These are phyloP conservation scores for Wickerhamiella alocasiicola DNA, from an alignment of 805 yeast genomes.

Conservation along the genomic window DNA sequence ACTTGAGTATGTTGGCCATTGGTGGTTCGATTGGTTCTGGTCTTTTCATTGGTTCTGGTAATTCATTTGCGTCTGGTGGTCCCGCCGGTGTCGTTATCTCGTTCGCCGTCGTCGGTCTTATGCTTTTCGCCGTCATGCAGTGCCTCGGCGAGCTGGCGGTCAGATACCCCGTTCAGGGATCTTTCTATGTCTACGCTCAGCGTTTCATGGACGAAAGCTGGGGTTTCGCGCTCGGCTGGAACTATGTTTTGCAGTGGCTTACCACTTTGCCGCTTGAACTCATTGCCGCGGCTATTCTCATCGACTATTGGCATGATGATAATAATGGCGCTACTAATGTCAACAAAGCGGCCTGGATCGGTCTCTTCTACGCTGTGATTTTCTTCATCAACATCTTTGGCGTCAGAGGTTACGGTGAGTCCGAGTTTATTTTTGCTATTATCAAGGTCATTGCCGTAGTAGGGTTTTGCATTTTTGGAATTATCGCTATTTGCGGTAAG, in stretches of 20 bases:
- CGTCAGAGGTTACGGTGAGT: constrained; percentile 51
- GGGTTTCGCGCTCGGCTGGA: constrained; percentile 61
- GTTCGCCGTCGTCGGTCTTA: constrained; percentile 46
- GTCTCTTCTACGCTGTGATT: constrained; percentile 42
- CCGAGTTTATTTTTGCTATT: constrained; percentile 47
- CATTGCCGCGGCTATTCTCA: constrained; percentile 46
- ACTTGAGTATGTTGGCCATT: constrained; percentile 37
- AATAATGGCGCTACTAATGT: constrained; percentile 26
- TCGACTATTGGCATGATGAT: constrained; percentile 39
- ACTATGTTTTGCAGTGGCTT: constrained; percentile 49
- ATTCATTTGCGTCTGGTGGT: constrained; percentile 37
- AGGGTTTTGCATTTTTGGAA: constrained; percentile 52
- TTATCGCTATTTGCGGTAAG: constrained; percentile 40
- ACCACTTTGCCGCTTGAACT: constrained; percentile 52
- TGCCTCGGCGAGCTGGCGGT: constrained; percentile 62
- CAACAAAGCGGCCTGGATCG: constrained; percentile 46
- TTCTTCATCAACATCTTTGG: constrained; percentile 43
- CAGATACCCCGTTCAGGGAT: constrained; percentile 47
- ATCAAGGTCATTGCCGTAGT: constrained; percentile 49
- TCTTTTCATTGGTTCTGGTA: constrained; percentile 43
- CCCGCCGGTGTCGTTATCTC: constrained; percentile 50
- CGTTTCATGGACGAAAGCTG: constrained; percentile 49
- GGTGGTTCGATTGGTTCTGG: constrained; percentile 83
- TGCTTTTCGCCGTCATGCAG: constrained; percentile 51
- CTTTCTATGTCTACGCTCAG: constrained; percentile 45